A percentile compares a stretch with the other conserved stretches of the same genome.
These are phyloP conservation scores for Ampelocalamus luodianensis DNA, from an alignment of 176 grass and related monocot species.

Conservation along the genomic window DNA sequence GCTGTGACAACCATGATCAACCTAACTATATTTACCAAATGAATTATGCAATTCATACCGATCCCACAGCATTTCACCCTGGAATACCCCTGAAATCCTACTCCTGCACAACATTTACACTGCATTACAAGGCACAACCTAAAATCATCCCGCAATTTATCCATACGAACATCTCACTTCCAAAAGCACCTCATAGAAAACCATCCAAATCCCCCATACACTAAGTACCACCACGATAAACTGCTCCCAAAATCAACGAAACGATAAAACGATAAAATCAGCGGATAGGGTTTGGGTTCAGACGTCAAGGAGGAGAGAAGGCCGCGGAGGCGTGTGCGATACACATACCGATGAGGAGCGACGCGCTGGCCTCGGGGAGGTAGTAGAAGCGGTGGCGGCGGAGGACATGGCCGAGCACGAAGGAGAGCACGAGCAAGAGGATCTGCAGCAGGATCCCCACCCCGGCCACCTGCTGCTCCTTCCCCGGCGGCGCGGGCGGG, in stretches of 20 bases:
- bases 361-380: slow-evolving; percentile 96
- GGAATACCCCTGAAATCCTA: background rate
- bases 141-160: background rate
- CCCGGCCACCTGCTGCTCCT: slow-evolving; percentile 97
- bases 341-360: slow-evolving; percentile 85
- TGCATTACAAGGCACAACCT: background rate
- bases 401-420: slow-evolving; percentile 96
- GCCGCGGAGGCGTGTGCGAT: background rate
- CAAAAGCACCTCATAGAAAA: background rate
- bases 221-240: background rate
- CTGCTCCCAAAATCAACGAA: background rate
- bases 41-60: background rate
- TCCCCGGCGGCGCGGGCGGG: slow-evolving; percentile 69
- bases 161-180: slow-evolving; percentile 1
- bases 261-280: background rate
- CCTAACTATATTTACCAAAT: background rate
- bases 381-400: slow-evolving; percentile 96
- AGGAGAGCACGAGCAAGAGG: slow-evolving; percentile 95
- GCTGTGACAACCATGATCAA: too few species aligned
- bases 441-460: slow-evolving; percentile 97
- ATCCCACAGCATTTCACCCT: slow-evolving; percentile 9
- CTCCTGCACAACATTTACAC: background rate
- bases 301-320: background rate
- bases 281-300: background rate
- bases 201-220: background rate